These are phyloP conservation scores for Venturia pyrina DNA, from an alignment of 2,329 filamentous ascomycete species.

Conservation along the genomic window DNA sequence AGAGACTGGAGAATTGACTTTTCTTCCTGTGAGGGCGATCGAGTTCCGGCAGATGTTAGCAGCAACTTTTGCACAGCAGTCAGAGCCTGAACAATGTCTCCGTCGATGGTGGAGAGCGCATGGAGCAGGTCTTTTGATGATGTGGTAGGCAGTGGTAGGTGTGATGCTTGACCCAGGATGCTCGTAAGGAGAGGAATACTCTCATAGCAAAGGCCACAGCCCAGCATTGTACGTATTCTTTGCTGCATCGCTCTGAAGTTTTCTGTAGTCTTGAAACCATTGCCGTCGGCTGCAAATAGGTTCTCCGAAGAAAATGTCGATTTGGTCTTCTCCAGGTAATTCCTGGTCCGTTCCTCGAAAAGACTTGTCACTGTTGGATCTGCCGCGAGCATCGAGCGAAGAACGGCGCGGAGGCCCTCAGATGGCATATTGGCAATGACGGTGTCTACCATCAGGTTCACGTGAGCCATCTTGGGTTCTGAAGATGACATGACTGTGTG, in stretches of 20 bases:
- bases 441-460: conserved; percentile 39
- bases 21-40: conserved; percentile 16
- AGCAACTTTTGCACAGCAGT: conserved; percentile 28
- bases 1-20: background rate
- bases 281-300: background rate
- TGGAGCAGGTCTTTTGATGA: conserved; percentile 14
- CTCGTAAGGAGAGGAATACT: conserved; percentile 16
- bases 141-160: background rate
- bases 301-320: background rate
- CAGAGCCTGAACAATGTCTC: conserved; percentile 27
- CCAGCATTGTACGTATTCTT: conserved; percentile 23
- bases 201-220: conserved; percentile 24
- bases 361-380: conserved; percentile 22
- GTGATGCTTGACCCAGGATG: conserved; percentile 19
- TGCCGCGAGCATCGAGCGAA: conserved; percentile 24
- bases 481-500: background rate
- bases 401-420: conserved; percentile 30
- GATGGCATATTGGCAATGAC: conserved; percentile 34
- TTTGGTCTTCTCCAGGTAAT: conserved; percentile 20
- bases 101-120: conserved; percentile 24
- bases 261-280: background rate
- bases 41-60: conserved; percentile 16
- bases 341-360: conserved; percentile 24
- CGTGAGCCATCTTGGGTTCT: conserved; percentile 26
- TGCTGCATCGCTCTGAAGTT: conserved; percentile 15